Percentiles rank a stretch among this genome's conserved stretches.
phyloP scores from a whole-genome alignment of 306 rosid genomes.

The Trichosanthes truncata region DNA sequence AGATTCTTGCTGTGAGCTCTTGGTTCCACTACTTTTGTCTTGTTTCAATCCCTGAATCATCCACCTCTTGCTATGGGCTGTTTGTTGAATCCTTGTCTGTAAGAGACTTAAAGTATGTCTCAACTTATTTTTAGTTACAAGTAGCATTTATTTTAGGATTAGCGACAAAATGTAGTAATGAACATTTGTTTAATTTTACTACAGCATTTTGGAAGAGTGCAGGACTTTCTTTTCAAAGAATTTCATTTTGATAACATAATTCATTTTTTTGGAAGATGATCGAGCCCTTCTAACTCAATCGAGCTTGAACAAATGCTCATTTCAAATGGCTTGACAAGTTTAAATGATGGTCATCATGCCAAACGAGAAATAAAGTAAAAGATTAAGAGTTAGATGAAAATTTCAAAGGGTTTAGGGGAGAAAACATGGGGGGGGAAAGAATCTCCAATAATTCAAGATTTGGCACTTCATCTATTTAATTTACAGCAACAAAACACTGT shows the following conservation, averaged over 20 bases:
- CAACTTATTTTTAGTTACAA: neutral
- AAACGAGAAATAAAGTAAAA: neutral
- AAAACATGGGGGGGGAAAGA: neutral
- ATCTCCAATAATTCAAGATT: neutral
- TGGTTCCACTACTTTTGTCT: neutral
- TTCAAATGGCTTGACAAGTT: neutral
- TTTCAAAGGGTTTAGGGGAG: neutral
- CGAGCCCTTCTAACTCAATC: neutral
- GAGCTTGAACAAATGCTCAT: neutral
- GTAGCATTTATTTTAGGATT: neutral
- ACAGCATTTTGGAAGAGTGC: neutral
- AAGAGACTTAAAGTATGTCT: neutral
- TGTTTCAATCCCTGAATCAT: neutral
- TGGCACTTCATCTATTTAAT: neutral
- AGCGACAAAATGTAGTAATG: neutral
- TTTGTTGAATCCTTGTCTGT: neutral
- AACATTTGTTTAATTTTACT: neutral
- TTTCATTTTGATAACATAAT: neutral
- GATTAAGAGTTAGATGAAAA: neutral
- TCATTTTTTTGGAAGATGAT: neutral
- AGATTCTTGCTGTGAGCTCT: slow-evolving; percentile 5
- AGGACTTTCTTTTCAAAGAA: neutral
- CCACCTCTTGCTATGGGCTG: slow-evolving; percentile 7
- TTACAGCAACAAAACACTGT: neutral
- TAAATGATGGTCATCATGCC: neutral